These are phyloP conservation scores for Lumnitzera littorea DNA, from an alignment of 345 rosid genomes.

Conservation along the genomic window DNA sequence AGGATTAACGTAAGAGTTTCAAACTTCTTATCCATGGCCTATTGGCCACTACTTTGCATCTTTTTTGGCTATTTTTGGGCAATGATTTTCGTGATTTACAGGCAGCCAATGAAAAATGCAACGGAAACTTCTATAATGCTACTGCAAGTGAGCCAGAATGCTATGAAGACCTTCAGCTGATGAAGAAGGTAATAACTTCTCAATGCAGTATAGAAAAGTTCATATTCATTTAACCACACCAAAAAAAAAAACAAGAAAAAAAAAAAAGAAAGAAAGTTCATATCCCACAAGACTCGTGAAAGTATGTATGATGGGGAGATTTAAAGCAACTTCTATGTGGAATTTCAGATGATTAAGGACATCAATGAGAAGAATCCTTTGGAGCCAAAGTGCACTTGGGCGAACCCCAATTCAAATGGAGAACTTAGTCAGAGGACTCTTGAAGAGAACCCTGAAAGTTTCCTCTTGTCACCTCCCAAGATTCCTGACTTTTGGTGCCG, in stretches of 20 bases:
- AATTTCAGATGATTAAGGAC: constrained; percentile 21
- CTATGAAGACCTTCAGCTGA: constrained; percentile 1
- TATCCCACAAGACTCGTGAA: neutral
- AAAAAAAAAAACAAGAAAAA: too few species aligned
- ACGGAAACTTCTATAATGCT: constrained; percentile 11
- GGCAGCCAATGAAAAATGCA: constrained; percentile 14
- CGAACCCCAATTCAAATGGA: constrained; percentile 9
- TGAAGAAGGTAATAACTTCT: constrained; percentile 6
- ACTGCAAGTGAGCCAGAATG: constrained; percentile 15
- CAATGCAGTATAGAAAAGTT: too few species aligned
- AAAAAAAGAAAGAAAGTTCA: neutral
- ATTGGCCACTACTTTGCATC: too few species aligned
- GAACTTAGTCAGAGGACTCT: constrained; percentile 15
- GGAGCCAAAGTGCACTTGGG: constrained; percentile 26
- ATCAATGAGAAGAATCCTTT: constrained; percentile 12
- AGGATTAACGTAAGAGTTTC: too few species aligned
- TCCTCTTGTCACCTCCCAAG: constrained; percentile 19
- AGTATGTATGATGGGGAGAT: neutral
- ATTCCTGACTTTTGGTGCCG: constrained; percentile 25
- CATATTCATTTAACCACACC: too few species aligned
- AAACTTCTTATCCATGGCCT: too few species aligned
- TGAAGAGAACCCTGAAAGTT: constrained; percentile 5
- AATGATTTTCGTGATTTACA: neutral
- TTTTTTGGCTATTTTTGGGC: too few species aligned
- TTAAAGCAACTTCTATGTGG: too few species aligned